These are phyloP conservation scores for Cryphonectria naterciae DNA, from an alignment of 2,329 filamentous ascomycete genomes.

Conservation along the genomic window DNA sequence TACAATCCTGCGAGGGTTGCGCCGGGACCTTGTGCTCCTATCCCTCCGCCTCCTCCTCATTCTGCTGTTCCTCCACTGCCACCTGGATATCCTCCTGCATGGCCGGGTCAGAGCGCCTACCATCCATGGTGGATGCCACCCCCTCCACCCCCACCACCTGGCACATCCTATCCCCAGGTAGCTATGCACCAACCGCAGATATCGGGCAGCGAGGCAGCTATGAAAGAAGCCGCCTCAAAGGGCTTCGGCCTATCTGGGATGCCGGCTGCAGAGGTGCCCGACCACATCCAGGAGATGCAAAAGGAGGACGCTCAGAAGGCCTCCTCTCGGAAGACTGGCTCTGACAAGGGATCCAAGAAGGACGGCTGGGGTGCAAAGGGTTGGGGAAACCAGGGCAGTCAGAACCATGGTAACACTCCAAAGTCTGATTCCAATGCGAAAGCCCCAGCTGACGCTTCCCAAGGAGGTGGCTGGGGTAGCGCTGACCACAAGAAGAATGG, in stretches of 20 bases:
- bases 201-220: neutral
- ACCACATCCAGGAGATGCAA: neutral
- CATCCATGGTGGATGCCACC: neutral
- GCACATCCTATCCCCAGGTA: neutral
- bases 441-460: slow-evolving; percentile 8
- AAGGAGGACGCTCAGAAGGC: slow-evolving; percentile 7
- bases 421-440: neutral
- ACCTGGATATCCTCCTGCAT: neutral
- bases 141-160: neutral
- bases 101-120: neutral
- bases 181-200: neutral
- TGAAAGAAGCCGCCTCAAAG: slow-evolving; percentile 9
- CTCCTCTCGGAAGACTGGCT: neutral
- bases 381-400: neutral
- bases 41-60: neutral
- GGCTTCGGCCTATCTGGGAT: slow-evolving; percentile 18
- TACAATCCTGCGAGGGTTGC: slow-evolving; percentile 14
- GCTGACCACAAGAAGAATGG: neutral
- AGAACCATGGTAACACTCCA: neutral
- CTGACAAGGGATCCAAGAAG: slow-evolving; percentile 12
- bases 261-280: neutral
- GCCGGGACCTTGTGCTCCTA: neutral
- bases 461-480: slow-evolving; percentile 7
- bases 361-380: neutral
- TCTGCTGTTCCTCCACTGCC: neutral